These are phyloP conservation scores for Podospora pseudocomata DNA, from an alignment of 495 filamentous ascomycete genomes.

Conservation along the genomic window DNA sequence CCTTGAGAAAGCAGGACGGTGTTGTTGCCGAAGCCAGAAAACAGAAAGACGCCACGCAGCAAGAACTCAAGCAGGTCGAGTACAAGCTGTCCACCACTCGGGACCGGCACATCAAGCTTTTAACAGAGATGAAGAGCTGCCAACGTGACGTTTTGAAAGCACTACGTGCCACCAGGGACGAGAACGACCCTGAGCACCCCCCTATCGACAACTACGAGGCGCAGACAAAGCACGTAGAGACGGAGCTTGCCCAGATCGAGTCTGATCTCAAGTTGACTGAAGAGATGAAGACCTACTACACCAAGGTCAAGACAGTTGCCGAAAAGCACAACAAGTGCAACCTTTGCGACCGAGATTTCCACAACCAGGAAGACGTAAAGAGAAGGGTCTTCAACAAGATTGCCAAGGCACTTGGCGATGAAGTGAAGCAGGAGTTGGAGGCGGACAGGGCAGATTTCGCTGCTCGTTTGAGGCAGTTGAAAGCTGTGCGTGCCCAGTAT, in stretches of 20 bases:
- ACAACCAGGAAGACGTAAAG: slow-evolving; percentile 50
- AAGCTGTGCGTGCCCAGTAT: slow-evolving; percentile 59
- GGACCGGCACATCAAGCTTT: slow-evolving; percentile 58
- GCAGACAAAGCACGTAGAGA: slow-evolving; percentile 49
- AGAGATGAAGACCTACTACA: slow-evolving; percentile 61
- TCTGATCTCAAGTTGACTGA: slow-evolving; percentile 61
- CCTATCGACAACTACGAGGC: slow-evolving; percentile 40
- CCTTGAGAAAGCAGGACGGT: slow-evolving; percentile 53
- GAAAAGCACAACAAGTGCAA: slow-evolving; percentile 63
- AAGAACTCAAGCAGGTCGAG: slow-evolving; percentile 74
- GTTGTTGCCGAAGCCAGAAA: slow-evolving; percentile 57
- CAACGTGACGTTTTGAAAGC: slow-evolving; percentile 45
- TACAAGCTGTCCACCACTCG: slow-evolving; percentile 66
- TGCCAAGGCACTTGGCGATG: slow-evolving; percentile 54
- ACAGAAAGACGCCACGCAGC: slow-evolving; percentile 62
- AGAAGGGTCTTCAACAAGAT: slow-evolving; percentile 59
- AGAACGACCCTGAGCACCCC: slow-evolving; percentile 22
- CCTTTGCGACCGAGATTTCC: slow-evolving; percentile 65
- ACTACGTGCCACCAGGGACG: slow-evolving; percentile 35
- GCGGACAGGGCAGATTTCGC: slow-evolving; percentile 52
- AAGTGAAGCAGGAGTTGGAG: slow-evolving; percentile 50
- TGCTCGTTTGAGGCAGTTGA: slow-evolving; percentile 53
- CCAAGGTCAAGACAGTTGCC: slow-evolving; percentile 54
- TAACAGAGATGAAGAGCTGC: slow-evolving; percentile 60
- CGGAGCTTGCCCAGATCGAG: slow-evolving; percentile 56